These are phyloP conservation scores for Thielaviopsis cerberus DNA, from an alignment of 2,329 filamentous ascomycete genomes.

Conservation along the genomic window DNA sequence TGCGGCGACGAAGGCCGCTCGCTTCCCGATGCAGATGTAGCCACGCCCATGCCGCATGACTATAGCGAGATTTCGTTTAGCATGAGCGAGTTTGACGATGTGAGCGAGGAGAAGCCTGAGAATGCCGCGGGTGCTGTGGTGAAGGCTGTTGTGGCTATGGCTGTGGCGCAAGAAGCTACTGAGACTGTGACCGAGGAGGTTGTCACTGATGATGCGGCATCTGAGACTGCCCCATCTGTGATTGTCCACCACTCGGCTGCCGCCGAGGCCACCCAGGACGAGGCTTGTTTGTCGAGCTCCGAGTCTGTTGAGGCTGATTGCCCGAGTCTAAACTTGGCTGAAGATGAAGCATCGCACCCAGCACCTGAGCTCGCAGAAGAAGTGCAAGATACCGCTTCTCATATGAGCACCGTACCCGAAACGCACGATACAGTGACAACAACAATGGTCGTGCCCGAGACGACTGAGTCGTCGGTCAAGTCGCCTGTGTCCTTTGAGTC, in stretches of 20 bases:
- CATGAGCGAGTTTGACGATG: constrained; percentile 2
- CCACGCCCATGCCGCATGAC: constrained; percentile 5
- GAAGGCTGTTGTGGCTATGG: not conserved
- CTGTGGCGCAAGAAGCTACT: not conserved
- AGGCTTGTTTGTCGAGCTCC: not conserved
- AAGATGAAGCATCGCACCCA: too few relatives aligned
- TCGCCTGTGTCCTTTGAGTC: not conserved
- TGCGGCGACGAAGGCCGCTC: not conserved
- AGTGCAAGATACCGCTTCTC: too few relatives aligned
- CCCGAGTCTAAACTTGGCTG: too few relatives aligned
- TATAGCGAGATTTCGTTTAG: constrained; percentile 9
- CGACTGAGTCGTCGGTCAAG: not conserved
- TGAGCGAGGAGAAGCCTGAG: not conserved
- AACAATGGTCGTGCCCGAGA: not conserved
- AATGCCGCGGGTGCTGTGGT: not conserved
- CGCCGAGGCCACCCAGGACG: not conserved
- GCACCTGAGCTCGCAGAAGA: too few relatives aligned
- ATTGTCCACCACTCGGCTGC: not conserved
- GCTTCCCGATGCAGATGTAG: constrained; percentile 3
- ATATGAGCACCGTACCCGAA: too few relatives aligned
- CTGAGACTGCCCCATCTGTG: not conserved
- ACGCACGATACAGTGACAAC: not conserved
- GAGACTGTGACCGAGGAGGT: not conserved
- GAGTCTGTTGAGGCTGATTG: not conserved
- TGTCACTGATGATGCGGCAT: not conserved